These are phyloP conservation scores for Coemansia sp. DNA, from an alignment of 192 early-diverging fungal species.

Conservation along the genomic window DNA sequence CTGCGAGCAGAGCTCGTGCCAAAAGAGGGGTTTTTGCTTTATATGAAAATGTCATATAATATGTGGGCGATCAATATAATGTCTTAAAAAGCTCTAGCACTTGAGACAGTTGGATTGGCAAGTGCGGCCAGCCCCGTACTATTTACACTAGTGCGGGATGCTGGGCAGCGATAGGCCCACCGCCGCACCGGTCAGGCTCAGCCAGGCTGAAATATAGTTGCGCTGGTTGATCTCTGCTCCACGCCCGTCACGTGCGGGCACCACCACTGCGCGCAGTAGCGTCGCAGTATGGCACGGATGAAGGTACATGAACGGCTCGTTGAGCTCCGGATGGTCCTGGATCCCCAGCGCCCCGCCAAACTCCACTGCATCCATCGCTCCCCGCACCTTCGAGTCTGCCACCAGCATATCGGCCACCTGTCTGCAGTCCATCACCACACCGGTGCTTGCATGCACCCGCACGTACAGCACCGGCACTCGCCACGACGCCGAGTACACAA, in stretches of 20 bases:
- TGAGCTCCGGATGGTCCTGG: constrained; percentile 43
- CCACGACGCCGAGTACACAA: constrained; percentile 38
- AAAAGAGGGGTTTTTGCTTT: too few relatives aligned
- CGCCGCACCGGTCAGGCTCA: constrained; percentile 38
- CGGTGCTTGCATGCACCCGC: neutral
- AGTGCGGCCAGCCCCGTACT: neutral
- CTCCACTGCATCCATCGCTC: constrained; percentile 34
- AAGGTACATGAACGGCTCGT: constrained; percentile 35
- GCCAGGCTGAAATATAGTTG: constrained; percentile 40
- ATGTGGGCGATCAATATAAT: neutral
- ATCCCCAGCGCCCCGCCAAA: constrained; percentile 54
- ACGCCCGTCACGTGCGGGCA: neutral
- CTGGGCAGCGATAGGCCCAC: constrained; percentile 35
- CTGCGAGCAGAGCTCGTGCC: too few relatives aligned
- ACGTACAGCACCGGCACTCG: constrained; percentile 45
- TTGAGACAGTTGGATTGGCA: neutral
- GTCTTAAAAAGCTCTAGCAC: neutral
- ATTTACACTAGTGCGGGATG: neutral
- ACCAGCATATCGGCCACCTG: constrained; percentile 16
- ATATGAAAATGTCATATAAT: neutral
- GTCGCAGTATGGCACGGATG: constrained; percentile 54
- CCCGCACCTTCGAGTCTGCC: constrained; percentile 19
- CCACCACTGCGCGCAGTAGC: constrained; percentile 25
- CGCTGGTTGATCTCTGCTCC: constrained; percentile 5
- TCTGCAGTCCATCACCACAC: constrained; percentile 17